phyloP scores from a whole-genome alignment of 2,329 filamentous ascomycete genomes.

The Fusarium sp. region DNA sequence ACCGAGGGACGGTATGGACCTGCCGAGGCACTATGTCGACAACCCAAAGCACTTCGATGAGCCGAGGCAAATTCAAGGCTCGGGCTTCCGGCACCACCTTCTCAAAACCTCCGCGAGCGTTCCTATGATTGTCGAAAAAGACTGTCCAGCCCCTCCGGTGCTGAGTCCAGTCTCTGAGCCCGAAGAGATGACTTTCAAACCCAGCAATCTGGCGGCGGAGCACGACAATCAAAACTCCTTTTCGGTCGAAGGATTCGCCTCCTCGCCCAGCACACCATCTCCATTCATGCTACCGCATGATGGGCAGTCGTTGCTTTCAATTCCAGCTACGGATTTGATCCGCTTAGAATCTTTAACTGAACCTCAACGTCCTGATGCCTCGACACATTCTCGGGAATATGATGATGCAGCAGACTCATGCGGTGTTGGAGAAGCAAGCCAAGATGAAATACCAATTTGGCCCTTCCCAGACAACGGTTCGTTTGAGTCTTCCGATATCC shows the following conservation, averaged over 20 bases:
- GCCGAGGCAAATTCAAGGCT: conserved; percentile 10
- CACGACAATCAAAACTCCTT: conserved; percentile 12
- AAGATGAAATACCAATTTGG: not conserved
- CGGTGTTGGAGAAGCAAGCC: not conserved
- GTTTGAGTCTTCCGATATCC: conserved; percentile 6
- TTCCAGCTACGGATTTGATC: not conserved
- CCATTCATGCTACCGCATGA: not conserved
- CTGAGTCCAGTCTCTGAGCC: conserved; percentile 18
- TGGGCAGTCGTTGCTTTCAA: not conserved
- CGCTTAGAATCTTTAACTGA: not conserved
- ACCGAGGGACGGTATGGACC: conserved; percentile 34
- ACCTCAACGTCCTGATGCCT: not conserved
- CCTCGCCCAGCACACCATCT: not conserved
- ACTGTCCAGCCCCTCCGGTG: conserved; percentile 33
- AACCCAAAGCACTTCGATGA: not conserved
- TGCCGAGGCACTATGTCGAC: conserved; percentile 26
- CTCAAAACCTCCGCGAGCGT: conserved; percentile 39
- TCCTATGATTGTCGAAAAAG: conserved; percentile 34
- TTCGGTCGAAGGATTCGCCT: not conserved
- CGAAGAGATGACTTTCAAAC: not conserved
- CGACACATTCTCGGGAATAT: not conserved
- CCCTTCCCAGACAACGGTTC: not conserved
- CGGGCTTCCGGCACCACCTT: conserved; percentile 35
- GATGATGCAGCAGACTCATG: not conserved
- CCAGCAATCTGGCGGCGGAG: not conserved